Evolutionary conservation across 805 yeast genomes (phyloP).

Genomic region (Lachancea mirantina): DNA sequence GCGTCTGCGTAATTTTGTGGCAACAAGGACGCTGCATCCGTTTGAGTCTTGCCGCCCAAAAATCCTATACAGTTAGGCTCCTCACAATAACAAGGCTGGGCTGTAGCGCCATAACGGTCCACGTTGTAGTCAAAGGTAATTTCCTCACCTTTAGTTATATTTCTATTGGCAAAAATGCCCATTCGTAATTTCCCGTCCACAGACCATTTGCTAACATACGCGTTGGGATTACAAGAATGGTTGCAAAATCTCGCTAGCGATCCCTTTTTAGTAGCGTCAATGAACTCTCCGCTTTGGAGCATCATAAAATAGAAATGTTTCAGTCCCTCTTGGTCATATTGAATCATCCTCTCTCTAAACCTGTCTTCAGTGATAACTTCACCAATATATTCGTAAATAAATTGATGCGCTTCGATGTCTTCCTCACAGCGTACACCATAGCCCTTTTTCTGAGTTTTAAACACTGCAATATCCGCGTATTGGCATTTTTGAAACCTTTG

Average conservation of each 20-base stretch:
- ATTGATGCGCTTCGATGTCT: slow-evolving; percentile 52
- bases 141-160: slow-evolving; percentile 67
- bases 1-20: slow-evolving; percentile 85
- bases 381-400: slow-evolving; percentile 88
- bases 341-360: slow-evolving; percentile 68
- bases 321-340: slow-evolving; percentile 60
- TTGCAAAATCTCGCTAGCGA: slow-evolving; percentile 86
- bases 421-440: slow-evolving; percentile 75
- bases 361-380: slow-evolving; percentile 79
- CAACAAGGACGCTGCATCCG: slow-evolving; percentile 76
- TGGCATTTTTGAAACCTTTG: slow-evolving; percentile 78
- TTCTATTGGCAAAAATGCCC: slow-evolving; percentile 89
- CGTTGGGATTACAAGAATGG: slow-evolving; percentile 93
- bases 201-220: slow-evolving; percentile 95
- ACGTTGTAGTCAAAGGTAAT: slow-evolving; percentile 80
- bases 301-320: slow-evolving; percentile 93
- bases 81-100: slow-evolving; percentile 93
- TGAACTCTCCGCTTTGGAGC: slow-evolving; percentile 86
- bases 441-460: slow-evolving; percentile 78
- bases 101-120: slow-evolving; percentile 90
- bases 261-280: slow-evolving; percentile 90
- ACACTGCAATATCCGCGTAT: slow-evolving; percentile 73
- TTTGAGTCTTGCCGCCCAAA: slow-evolving; percentile 95
- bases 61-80: slow-evolving; percentile 87
- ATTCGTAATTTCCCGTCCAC: slow-evolving; percentile 82